Conservation (phyloP, 768 basidiomycete species). For the Paxillus ammoniavirescens region DNA sequence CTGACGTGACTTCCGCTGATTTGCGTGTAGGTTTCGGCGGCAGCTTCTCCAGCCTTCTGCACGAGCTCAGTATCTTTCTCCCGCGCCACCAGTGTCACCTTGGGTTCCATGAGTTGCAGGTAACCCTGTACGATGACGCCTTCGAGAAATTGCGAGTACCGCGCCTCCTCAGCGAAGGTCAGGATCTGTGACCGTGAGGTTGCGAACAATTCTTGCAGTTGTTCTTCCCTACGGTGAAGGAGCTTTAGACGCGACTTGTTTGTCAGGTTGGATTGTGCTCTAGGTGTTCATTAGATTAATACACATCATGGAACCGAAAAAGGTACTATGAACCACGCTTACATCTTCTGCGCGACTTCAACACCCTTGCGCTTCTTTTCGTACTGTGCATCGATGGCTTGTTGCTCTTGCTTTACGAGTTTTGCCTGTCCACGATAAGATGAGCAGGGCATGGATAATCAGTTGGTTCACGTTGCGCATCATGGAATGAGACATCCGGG, state of each 20-base stretch:
- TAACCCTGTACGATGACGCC: slow-evolving; percentile 83
- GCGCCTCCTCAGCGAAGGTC: slow-evolving; percentile 58
- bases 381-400: slow-evolving; percentile 89
- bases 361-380: slow-evolving; percentile 96
- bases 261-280: slow-evolving; percentile 92
- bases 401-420: slow-evolving; percentile 94
- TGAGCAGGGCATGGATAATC: not conserved
- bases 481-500: not conserved
- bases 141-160: slow-evolving; percentile 82
- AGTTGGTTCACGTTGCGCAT: not conserved
- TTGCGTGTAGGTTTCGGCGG: slow-evolving; percentile 67
- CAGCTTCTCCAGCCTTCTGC: slow-evolving; percentile 61
- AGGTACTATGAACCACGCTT: slow-evolving; percentile 23
- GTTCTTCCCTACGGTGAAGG: slow-evolving; percentile 88
- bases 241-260: slow-evolving; percentile 94
- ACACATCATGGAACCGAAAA: not conserved
- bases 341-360: slow-evolving; percentile 97
- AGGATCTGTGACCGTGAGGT: slow-evolving; percentile 64
- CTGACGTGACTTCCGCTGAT: slow-evolving; percentile 69
- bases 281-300: slow-evolving; percentile 30
- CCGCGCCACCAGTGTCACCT: slow-evolving; percentile 64
- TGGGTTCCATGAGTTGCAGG: slow-evolving; percentile 77
- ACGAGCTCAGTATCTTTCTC: slow-evolving; percentile 62
- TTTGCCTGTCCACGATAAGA: slow-evolving; percentile 62
- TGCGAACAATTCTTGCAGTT: slow-evolving; percentile 85